Conservation (phyloP, 805 yeast species). For the Starmerella tilneyi region DNA sequence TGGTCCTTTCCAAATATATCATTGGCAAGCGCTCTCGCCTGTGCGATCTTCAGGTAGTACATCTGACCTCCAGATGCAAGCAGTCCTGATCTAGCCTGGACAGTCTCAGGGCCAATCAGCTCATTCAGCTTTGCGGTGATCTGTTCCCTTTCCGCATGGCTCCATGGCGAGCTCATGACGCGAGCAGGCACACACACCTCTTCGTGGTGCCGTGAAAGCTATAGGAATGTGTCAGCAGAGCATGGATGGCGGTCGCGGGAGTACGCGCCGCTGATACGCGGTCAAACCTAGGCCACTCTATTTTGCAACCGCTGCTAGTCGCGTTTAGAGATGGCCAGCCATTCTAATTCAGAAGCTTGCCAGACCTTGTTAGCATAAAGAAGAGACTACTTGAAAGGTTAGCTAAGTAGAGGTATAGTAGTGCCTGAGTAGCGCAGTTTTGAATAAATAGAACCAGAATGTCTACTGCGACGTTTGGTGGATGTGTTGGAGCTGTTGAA, state of each 20-base stretch:
- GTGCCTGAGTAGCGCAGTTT: background rate
- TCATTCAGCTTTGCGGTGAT: background rate
- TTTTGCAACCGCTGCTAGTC: too few relatives aligned
- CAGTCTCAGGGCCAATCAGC: slow-evolving; percentile 5
- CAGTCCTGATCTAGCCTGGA: background rate
- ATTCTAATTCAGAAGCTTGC: too few relatives aligned
- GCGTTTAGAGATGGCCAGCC: too few relatives aligned
- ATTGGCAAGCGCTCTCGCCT: slow-evolving; percentile 16
- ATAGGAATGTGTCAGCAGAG: too few relatives aligned
- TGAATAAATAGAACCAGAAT: background rate
- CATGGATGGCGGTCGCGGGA: too few relatives aligned
- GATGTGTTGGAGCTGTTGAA: slow-evolving; percentile 1
- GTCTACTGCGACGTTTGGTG: background rate
- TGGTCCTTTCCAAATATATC: slow-evolving; percentile 16
- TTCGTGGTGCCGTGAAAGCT: background rate
- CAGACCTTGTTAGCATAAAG: background rate
- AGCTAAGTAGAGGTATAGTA: background rate
- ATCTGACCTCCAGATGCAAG: background rate
- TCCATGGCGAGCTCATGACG: slow-evolving; percentile 6
- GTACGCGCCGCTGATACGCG: too few relatives aligned
- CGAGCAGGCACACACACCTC: too few relatives aligned
- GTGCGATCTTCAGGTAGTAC: slow-evolving; percentile 7
- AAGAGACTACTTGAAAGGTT: background rate
- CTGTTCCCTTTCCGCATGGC: background rate
- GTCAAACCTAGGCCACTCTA: too few relatives aligned